Evolutionary conservation across 2,329 filamentous ascomycete genomes (phyloP).

Genomic region (Cordyceps cateniannulata): DNA sequence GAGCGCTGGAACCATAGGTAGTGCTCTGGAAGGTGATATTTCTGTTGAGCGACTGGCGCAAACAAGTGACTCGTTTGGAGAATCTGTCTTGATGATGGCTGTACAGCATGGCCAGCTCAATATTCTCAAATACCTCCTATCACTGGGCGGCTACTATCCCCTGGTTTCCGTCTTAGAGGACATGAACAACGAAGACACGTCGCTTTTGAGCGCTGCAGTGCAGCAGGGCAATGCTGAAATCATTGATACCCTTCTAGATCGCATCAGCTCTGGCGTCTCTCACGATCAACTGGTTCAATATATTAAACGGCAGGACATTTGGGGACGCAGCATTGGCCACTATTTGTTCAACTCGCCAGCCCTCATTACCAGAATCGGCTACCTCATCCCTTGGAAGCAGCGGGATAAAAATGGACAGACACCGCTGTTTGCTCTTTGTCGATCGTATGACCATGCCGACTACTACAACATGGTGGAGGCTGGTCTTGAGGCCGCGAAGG

Average conservation of each 20-base stretch:
- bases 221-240: constrained; percentile 73
- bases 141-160: constrained; percentile 69
- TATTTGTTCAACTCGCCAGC: constrained; percentile 89
- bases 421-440: constrained; percentile 89
- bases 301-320: constrained; percentile 67
- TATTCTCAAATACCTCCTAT: constrained; percentile 72
- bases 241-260: constrained; percentile 68
- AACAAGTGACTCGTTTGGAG: constrained; percentile 63
- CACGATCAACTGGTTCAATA: constrained; percentile 58
- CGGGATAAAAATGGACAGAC: constrained; percentile 96
- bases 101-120: constrained; percentile 65
- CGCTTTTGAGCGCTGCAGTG: constrained; percentile 80
- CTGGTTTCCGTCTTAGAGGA: constrained; percentile 68
- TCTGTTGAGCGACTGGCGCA: constrained; percentile 73
- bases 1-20: constrained; percentile 68
- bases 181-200: constrained; percentile 83
- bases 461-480: constrained; percentile 84
- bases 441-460: constrained; percentile 87
- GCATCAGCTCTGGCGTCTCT: constrained; percentile 53
- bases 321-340: constrained; percentile 87
- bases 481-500: constrained; percentile 67
- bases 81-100: constrained; percentile 86
- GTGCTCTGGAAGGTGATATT: constrained; percentile 75
- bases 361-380: constrained; percentile 70
- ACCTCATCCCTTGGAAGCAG: constrained; percentile 77